Percentiles rank a stretch among this genome's conserved stretches.
phyloP scores from a whole-genome alignment of 495 filamentous ascomycete genomes.

The Daldinia concentrica region DNA sequence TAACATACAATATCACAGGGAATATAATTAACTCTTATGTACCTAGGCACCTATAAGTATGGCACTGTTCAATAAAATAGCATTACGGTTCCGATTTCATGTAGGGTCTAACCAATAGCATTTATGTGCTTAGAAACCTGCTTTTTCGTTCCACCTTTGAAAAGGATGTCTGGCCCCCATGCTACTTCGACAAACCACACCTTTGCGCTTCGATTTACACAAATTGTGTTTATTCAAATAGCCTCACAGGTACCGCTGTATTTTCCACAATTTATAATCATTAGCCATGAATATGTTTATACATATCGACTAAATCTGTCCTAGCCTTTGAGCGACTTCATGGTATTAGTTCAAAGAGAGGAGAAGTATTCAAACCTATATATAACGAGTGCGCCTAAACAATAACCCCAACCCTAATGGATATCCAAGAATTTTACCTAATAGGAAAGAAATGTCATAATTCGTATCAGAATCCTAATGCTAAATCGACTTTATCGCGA shows the following conservation, averaged over 20 bases:
- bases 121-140: not conserved
- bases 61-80: not conserved
- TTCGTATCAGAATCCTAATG: conserved; percentile 34
- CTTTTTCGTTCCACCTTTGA: not conserved
- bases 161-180: not conserved
- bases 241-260: not conserved
- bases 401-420: not conserved
- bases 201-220: not conserved
- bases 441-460: not conserved
- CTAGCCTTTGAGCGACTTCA: conserved; percentile 11
- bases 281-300: not conserved
- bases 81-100: not conserved
- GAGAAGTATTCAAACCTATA: conserved; percentile 23
- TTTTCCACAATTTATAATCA: conserved; percentile 10
- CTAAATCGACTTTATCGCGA: conserved; percentile 46
- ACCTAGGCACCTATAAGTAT: not conserved
- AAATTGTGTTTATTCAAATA: conserved; percentile 7
- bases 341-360: conserved; percentile 30
- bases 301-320: not conserved
- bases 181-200: not conserved
- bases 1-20: no score
- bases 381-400: conserved; percentile 26
- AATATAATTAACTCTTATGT: not conserved
- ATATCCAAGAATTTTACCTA: not conserved
- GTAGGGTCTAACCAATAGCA: not conserved